Evolutionary conservation across 2,329 filamentous ascomycete genomes (phyloP).

Genomic region (Talaromyces sp.): DNA sequence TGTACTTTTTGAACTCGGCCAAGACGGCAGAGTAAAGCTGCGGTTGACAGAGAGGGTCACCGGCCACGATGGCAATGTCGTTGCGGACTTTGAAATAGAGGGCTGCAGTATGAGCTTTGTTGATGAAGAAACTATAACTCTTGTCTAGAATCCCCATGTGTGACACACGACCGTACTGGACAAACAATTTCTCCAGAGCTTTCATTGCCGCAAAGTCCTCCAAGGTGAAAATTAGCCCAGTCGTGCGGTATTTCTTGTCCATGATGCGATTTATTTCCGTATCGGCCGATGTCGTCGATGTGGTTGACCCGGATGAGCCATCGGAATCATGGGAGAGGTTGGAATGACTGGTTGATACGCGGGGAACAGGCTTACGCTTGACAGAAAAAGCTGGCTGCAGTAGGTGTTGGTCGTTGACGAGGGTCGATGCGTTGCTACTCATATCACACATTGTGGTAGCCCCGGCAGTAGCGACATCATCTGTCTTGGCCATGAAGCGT

Average conservation of each 20-base stretch:
- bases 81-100: slow-evolving; percentile 37
- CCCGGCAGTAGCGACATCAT: not conserved
- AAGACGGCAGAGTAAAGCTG: slow-evolving; percentile 23
- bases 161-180: slow-evolving; percentile 33
- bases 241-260: not conserved
- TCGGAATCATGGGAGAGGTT: not conserved
- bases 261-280: not conserved
- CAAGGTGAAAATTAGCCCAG: slow-evolving; percentile 16
- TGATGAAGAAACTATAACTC: slow-evolving; percentile 39
- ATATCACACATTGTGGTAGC: not conserved
- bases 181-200: slow-evolving; percentile 26
- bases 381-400: not conserved
- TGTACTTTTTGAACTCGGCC: slow-evolving; percentile 31
- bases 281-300: not conserved
- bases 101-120: slow-evolving; percentile 27
- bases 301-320: not conserved
- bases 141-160: slow-evolving; percentile 42
- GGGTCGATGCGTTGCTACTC: not conserved
- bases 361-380: not conserved
- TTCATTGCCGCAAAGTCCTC: slow-evolving; percentile 29
- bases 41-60: slow-evolving; percentile 35
- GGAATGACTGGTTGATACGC: not conserved
- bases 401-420: not conserved
- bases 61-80: slow-evolving; percentile 34
- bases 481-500: not conserved